Base-by-base conservation (phyloP, 176 grass and related monocot genomes). In the Oryza glumipatula region DNA sequence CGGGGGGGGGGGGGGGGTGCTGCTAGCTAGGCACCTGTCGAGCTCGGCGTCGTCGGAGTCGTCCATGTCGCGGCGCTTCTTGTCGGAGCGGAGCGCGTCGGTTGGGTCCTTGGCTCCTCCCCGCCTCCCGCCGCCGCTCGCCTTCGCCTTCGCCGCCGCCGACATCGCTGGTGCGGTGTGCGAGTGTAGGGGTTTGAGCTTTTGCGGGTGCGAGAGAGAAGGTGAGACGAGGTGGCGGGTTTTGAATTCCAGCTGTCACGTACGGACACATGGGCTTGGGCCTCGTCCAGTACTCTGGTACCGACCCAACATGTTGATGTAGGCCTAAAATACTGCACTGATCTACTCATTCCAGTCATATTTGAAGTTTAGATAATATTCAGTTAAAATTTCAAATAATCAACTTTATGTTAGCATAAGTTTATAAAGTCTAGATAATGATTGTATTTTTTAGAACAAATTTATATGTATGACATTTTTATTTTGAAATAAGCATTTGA, bases 41-140 rank as follows among this genome's bases (percentile, higher is more conserved):
- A 88, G 22, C 67, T 83, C 81, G 47, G 71, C 61, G 67, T 76
- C 87, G 83, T 76, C 87, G 79, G 83, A 90, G 65, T 72, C 89
- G 38, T 76, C 81, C 66, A 64, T 69, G 49, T 83, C 64, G 45
- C 65, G 76, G 17, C 73, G 85, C 65, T 67, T 83, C 86, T 91
- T 90, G 70, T 80, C 80, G 71, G 70, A 76, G 21, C 80, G 76
- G 79, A 88, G 76, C 71, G 33, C 80, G 12, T 90, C 80, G 80
- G 67, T 26, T 47, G 80, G 41, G 60, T 85, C 83, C 80, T 84
- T 86, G 56, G 72, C 77, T 24, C 16, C 91, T 7, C 33, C 51
- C n/a, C 88, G 73, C 74, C 78, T 73, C 22, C 28, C 80, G 30
- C 82, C 85, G 78, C 85, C 71, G 73, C 80, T 89, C 39, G 67